phyloP scores from a whole-genome alignment of 2,329 filamentous ascomycete genomes.

The Sarocladium kiliense region DNA sequence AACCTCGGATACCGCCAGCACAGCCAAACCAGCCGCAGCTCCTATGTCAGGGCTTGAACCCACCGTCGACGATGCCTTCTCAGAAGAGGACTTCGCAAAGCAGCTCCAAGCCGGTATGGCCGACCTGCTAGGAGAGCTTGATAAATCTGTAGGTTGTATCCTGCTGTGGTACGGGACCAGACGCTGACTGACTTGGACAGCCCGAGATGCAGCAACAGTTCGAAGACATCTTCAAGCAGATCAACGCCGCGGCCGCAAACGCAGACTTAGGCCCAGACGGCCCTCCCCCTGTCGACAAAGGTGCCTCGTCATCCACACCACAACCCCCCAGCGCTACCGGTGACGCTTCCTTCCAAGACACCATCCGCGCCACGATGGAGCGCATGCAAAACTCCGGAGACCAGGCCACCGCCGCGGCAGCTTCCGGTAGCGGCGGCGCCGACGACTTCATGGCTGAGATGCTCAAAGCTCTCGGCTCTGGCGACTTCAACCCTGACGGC shows the following conservation, averaged over 20 bases:
- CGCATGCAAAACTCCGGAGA: slow-evolving; percentile 89
- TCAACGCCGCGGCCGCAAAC: slow-evolving; percentile 47
- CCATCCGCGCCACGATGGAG: slow-evolving; percentile 90
- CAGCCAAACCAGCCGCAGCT: slow-evolving; percentile 21
- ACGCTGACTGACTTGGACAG: slow-evolving; percentile 24
- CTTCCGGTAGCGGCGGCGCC: slow-evolving; percentile 51
- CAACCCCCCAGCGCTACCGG: slow-evolving; percentile 31
- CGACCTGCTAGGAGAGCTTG: slow-evolving; percentile 68
- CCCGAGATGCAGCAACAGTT: slow-evolving; percentile 75
- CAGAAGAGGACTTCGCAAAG: slow-evolving; percentile 76
- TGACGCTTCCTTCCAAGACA: slow-evolving; percentile 80
- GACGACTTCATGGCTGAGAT: slow-evolving; percentile 89
- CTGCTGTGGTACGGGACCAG: neutral
- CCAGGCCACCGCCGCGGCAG: slow-evolving; percentile 73
- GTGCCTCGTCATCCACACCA: slow-evolving; percentile 23
- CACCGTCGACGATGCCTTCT: slow-evolving; percentile 36
- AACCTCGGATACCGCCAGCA: slow-evolving; percentile 21
- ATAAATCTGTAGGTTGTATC: slow-evolving; percentile 47
- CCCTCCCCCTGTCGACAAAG: slow-evolving; percentile 15
- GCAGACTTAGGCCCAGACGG: slow-evolving; percentile 11
- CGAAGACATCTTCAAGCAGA: slow-evolving; percentile 69
- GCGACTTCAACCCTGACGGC: slow-evolving; percentile 53
- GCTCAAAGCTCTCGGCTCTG: slow-evolving; percentile 71
- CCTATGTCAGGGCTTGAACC: slow-evolving; percentile 17
- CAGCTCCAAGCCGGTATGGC: slow-evolving; percentile 91